Evolutionary conservation across 805 yeast species (phyloP), one percentile per base, ranked within the genome.

Genomic region (Yamadazyma ubonensis): DNA sequence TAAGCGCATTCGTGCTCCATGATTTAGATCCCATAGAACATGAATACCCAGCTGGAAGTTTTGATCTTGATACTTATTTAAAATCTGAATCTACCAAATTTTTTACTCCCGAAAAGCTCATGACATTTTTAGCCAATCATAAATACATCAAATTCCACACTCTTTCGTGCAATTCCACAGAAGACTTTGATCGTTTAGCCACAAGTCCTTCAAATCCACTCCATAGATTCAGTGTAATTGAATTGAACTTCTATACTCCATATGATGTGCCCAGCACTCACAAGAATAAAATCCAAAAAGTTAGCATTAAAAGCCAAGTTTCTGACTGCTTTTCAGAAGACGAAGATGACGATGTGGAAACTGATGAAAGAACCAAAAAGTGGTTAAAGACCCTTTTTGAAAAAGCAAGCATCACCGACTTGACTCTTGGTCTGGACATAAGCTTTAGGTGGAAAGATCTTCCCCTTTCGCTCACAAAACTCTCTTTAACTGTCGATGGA

Each of bases 51-150:
- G 33, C 22, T 11, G 14, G n/a, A 15, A 3, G 11, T 6, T 17
- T 30, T 10, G 22, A 30, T 19, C 18, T 14, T 19, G 23, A 30
- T 6, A 9, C 17, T 18, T 30, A 30, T 18, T 18, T 19, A 7
- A 11, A 11, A 5, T 9, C 11, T 11, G 33, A 30, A 18, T n/a
- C 14, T 10, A 11, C 33, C 12, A 30, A 23, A 18, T 30, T 30
- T n/a, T 30, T 30, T 19, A 30, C 33, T 3, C 23, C 33, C 2
- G 33, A n/a, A 9, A 30, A 30, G 22, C 6, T 30, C 8, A 30
- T 30, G n/a, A 11, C 11, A 9, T 30, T 17, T 18, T 14, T 30
- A 5, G n/a, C 3, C 14, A n/a, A 8, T 8, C 22, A 11, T n/a
- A 8, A 11, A 14, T 30, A 17, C 23, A 7, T 30, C 3, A 16